Conservation (phyloP, 257 asterid genomes). For the Ehretia macrophylla region DNA sequence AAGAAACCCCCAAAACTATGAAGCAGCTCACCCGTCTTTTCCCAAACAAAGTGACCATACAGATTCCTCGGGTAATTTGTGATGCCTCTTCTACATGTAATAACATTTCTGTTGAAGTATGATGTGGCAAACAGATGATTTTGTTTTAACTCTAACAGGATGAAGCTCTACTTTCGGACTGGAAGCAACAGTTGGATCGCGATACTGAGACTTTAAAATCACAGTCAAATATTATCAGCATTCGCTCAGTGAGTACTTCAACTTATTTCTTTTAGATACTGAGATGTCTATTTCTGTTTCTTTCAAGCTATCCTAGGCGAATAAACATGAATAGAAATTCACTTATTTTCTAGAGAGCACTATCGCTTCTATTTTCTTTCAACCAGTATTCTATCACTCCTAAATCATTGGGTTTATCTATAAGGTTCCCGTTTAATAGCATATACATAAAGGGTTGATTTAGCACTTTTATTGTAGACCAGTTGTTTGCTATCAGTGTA, state of each 20-base stretch:
- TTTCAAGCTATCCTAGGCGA: no score
- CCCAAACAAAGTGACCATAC: conserved; percentile 87
- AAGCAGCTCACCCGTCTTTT: conserved; percentile 86
- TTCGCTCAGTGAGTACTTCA: conserved; percentile 54
- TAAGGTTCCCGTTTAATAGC: no score
- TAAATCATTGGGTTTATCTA: no score
- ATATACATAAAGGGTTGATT: no score
- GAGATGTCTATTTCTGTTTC: not conserved
- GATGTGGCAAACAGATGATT: not conserved
- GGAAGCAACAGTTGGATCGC: conserved; percentile 86
- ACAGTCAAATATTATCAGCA: conserved; percentile 67
- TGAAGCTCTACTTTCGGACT: conserved; percentile 62
- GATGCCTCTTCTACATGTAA: not conserved
- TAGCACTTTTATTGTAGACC: no score
- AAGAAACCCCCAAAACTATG: conserved; percentile 79
- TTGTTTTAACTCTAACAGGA: conserved; percentile 43
- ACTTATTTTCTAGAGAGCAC: no score
- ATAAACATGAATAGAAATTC: no score
- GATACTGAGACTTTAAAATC: conserved; percentile 86
- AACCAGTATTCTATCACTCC: no score
- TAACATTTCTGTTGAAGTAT: not conserved
- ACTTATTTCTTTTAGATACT: not conserved
- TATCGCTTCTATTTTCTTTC: no score
- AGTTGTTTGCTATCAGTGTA: no score
- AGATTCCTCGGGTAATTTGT: conserved; percentile 75